Evolutionary conservation across 257 asterid species (phyloP).

Genomic region (Plantago major): DNA sequence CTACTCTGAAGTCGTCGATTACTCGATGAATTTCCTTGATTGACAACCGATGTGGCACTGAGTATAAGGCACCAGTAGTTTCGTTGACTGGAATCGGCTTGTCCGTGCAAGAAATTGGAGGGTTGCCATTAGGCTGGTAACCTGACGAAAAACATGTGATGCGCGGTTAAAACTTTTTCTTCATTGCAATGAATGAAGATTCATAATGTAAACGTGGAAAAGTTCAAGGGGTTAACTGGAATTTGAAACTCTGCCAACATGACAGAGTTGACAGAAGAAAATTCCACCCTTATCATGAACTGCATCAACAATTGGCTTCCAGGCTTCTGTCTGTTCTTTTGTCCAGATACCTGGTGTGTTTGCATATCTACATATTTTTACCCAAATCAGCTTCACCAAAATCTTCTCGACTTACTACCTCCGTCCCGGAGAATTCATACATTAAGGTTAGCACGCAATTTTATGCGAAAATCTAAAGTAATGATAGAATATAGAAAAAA

Average conservation of each 20-base stretch:
- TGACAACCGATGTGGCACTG: slow-evolving; percentile 34
- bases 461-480: too few species aligned
- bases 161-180: neutral
- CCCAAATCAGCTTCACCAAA: neutral
- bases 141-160: slow-evolving; percentile 4
- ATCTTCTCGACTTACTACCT: neutral
- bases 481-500: too few species aligned
- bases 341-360: slow-evolving; percentile 32
- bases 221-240: neutral
- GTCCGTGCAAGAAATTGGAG: slow-evolving; percentile 36
- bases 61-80: slow-evolving; percentile 12
- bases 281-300: slow-evolving; percentile 29
- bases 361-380: slow-evolving; percentile 5
- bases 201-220: neutral
- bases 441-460: too few species aligned
- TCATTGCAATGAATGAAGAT: neutral
- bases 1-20: slow-evolving; percentile 34
- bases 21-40: slow-evolving; percentile 33
- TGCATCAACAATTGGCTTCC: slow-evolving; percentile 32
- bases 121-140: slow-evolving; percentile 36
- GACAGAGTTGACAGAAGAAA: slow-evolving; percentile 36
- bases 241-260: slow-evolving; percentile 23
- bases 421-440: too few species aligned
- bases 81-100: slow-evolving; percentile 23
- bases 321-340: slow-evolving; percentile 32